Percentiles rank a stretch among this genome's conserved stretches.
These are phyloP conservation scores for Peltaster fructicola DNA, from an alignment of 2,329 filamentous ascomycete species.

Conservation along the genomic window DNA sequence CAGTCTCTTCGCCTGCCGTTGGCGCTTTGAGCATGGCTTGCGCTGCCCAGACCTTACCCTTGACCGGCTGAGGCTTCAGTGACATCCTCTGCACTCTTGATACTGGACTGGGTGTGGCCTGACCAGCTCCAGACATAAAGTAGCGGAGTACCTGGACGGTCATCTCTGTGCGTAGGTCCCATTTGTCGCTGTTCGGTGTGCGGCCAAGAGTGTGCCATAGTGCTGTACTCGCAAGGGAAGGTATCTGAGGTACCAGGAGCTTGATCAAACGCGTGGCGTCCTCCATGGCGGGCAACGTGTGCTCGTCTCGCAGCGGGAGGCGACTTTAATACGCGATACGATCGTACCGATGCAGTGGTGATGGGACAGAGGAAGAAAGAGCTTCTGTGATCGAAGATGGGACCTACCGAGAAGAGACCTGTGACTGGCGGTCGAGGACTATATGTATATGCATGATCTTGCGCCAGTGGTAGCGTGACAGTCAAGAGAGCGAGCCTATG, in stretches of 20 bases:
- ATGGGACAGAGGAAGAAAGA: too few relatives aligned
- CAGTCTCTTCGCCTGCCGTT: slow-evolving; percentile 27
- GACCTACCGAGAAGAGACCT: too few relatives aligned
- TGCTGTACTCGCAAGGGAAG: slow-evolving; percentile 43
- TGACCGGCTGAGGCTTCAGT: slow-evolving; percentile 47
- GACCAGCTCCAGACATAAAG: slow-evolving; percentile 31
- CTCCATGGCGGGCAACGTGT: slow-evolving; percentile 8
- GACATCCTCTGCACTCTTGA: slow-evolving; percentile 45
- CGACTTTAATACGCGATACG: too few relatives aligned
- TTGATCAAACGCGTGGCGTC: slow-evolving; percentile 13
- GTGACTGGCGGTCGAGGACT: too few relatives aligned
- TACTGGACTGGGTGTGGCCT: slow-evolving; percentile 32
- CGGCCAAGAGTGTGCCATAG: slow-evolving; percentile 47
- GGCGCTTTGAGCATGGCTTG: slow-evolving; percentile 47
- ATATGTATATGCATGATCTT: too few relatives aligned
- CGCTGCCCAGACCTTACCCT: slow-evolving; percentile 67
- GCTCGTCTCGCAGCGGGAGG: too few relatives aligned
- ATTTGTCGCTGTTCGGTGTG: slow-evolving; percentile 55
- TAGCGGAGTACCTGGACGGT: slow-evolving; percentile 55
- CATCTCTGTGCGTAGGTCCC: slow-evolving; percentile 61
- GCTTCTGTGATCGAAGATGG: too few relatives aligned
- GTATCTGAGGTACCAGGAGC: slow-evolving; percentile 38
- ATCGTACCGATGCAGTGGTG: too few relatives aligned
- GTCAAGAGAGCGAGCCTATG: too few relatives aligned
- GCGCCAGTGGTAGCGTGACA: too few relatives aligned